Evolutionary conservation across 2,329 filamentous ascomycete species (phyloP), one percentile per base, ranked within the genome.

Genomic region (Magnaporthales sp.): DNA sequence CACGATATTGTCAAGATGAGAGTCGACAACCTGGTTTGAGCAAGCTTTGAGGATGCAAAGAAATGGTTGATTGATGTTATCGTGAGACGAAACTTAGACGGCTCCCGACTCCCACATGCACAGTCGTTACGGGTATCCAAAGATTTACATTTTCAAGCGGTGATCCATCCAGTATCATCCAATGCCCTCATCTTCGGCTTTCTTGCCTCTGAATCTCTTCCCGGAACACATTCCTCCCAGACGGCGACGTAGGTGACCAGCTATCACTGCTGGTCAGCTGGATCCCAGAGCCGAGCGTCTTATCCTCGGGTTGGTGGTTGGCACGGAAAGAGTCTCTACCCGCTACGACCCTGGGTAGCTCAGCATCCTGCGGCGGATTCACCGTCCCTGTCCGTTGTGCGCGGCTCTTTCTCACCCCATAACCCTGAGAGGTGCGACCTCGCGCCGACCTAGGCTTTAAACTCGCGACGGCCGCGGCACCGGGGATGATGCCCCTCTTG

Each of bases 171-270:
- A 46, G 38, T 46, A 7, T 46, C 38, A n/a, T 46, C n/a, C 19
- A 2, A 46, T 46, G 15, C 38, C 38, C n/a, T 46, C n/a, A 46
- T 19, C n/a, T 46, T n/a, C 38, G 38, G 38, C 38, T 54, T 19
- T 74, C 73, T 71, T 79, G 77, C 67, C 77, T 71, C 69, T 71
- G 70, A 31, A 78, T 67, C 71, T 79, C 77, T 66, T 77, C 75
- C 56, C 76, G 72, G 67, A 79, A 79, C n/a, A 77, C 73, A 38
- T 78, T 78, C 30, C 67, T 67, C 54, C 72, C 72, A 11, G 26
- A 22, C 63, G 51, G 38, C 26, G 38, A 66, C 27, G 71, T 73
- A 6, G 73, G 72, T 64, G 71, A 73, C 73, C 74, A 76, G 65
- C 72, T 74, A 22, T 73, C 73, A 10, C 73, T 69, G 66, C 75